Conservation (phyloP, 169 alveolate genomes). For the Plasmodium chabaudi region DNA sequence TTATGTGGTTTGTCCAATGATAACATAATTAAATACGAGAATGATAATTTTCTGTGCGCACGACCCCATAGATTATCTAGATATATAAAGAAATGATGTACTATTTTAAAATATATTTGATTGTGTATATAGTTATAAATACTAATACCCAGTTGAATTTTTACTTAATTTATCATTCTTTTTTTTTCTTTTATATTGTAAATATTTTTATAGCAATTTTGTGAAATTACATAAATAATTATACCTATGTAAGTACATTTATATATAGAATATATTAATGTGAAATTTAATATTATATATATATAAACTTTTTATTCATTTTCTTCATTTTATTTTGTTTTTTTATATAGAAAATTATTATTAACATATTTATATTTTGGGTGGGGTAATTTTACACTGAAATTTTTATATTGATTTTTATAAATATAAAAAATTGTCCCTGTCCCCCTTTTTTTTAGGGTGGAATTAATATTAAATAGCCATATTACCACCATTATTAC, state of each 20-base stretch:
- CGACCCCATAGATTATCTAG: constrained; percentile 50
- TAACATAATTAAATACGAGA: constrained; percentile 48
- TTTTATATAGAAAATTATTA: background rate
- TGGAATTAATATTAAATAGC: too few relatives aligned
- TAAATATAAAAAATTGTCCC: too few relatives aligned
- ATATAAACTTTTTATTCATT: background rate
- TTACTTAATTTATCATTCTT: background rate
- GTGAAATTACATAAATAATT: background rate
- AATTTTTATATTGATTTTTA: too few relatives aligned
- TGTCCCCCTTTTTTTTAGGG: too few relatives aligned
- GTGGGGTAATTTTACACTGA: too few relatives aligned
- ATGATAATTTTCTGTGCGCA: constrained; percentile 26
- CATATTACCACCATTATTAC: too few relatives aligned
- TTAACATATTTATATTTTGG: background rate
- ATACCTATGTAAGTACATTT: background rate
- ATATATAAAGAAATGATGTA: constrained; percentile 15
- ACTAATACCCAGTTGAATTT: background rate
- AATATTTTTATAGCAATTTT: background rate
- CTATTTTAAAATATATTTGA: background rate
- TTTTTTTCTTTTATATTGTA: constrained; percentile 1
- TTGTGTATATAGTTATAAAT: background rate
- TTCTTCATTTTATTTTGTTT: background rate
- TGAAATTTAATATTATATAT: too few relatives aligned
- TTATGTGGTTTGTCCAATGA: constrained; percentile 50
- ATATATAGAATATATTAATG: background rate